Evolutionary conservation across 2,329 filamentous ascomycete genomes (phyloP), one percentile per base, ranked within the genome.

Genomic region (Aspergillus chevalieri): DNA sequence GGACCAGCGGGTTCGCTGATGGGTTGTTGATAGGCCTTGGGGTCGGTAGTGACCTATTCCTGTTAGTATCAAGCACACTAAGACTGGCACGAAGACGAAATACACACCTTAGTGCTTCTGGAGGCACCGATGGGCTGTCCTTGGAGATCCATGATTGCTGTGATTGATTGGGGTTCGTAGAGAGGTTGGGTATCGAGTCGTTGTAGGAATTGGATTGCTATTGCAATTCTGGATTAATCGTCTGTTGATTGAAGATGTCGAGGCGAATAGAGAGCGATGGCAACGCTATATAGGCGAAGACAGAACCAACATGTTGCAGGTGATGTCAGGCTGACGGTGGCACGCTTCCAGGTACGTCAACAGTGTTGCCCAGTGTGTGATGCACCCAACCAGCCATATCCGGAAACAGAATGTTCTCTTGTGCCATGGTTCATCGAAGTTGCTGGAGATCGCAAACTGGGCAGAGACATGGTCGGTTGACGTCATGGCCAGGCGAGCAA

Each of bases 1-100:
- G 75, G 60, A 47, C 89, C 89, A 4, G 84, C 73, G 12, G 77
- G 72, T 66, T 93, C 88, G 14, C 73, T 65, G 51, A 76, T 78
- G 24, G 81, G 78, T 43, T 80, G 68, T 42, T 80, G 68, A 34
- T 60, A 62, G 43, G 72, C 65, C 51, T 65, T 62, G 47, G 76
- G 73, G 62, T 81, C 79, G 43, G 65, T 75, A 43, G 74, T 79
- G 52, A 65, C 61, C 57, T 63, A 36, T 15, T 8, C 46, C 34
- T n/a, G 9, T 42, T 33, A 2, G 44, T 26, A 2, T 19, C 8
- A 12, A 9, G 38, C 19, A 3, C 10, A 15, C n/a, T 3, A n/a
- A 45, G 10, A 39, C 28, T 41, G 24, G n/a, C 6, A 10, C 6
- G 21, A 33, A 33, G 22, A 17, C 4, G 30, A 6, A 12, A 17